Conservation (phyloP, 164 flowering plant species). For the Platanus orientalis region DNA sequence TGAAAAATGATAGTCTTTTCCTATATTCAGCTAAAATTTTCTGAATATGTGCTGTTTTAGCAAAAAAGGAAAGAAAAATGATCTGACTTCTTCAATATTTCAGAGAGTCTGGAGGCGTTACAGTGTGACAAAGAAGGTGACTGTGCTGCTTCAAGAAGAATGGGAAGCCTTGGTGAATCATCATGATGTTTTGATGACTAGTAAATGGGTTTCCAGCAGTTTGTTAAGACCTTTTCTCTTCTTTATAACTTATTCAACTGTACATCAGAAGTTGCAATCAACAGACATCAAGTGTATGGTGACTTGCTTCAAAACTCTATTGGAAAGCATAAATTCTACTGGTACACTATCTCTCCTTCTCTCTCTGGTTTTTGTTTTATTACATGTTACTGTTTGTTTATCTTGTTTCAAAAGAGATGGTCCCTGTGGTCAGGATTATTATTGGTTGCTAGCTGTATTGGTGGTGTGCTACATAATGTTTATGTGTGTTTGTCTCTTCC, state of each 20-base stretch:
- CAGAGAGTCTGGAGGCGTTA: slow-evolving; percentile 94
- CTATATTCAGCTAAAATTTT: neutral
- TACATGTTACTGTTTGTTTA: neutral
- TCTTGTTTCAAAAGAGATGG: neutral
- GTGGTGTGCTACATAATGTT: neutral
- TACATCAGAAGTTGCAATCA: slow-evolving; percentile 25
- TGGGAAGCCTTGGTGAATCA: slow-evolving; percentile 43
- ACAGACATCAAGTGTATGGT: slow-evolving; percentile 43
- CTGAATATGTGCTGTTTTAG: neutral
- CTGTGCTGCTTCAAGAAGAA: slow-evolving; percentile 48
- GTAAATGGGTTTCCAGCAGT: slow-evolving; percentile 46
- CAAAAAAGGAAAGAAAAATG: neutral
- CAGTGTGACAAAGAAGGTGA: slow-evolving; percentile 36
- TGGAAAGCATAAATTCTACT: slow-evolving; percentile 64
- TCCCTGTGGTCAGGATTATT: slow-evolving; percentile 1
- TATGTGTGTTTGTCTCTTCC: too few species aligned
- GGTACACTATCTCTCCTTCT: slow-evolving; percentile 41
- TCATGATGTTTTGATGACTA: slow-evolving; percentile 21
- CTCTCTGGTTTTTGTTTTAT: neutral
- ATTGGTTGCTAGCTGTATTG: neutral
- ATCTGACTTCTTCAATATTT: slow-evolving; percentile 11
- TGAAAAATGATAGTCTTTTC: neutral
- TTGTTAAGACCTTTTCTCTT: slow-evolving; percentile 86
- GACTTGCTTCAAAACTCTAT: slow-evolving; percentile 58
- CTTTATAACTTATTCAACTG: slow-evolving; percentile 39